phyloP scores from a whole-genome alignment of 306 rosid species.

The Begonia loranthoides region DNA sequence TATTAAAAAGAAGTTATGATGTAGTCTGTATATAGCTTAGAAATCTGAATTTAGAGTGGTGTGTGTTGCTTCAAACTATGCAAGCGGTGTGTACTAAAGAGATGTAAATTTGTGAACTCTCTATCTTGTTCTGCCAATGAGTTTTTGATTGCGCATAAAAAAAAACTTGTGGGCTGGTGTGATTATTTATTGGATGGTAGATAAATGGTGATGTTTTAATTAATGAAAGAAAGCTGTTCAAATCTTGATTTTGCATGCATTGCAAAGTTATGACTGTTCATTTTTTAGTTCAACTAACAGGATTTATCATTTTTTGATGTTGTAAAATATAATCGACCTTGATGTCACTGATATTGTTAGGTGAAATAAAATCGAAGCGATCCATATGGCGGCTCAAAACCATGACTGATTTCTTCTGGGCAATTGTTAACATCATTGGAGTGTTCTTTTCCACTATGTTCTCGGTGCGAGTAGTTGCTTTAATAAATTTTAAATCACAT shows the following conservation, averaged over 20 bases:
- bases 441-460: slow-evolving; percentile 82
- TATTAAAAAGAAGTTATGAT: too few species aligned
- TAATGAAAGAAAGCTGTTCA: not conserved
- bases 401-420: slow-evolving; percentile 75
- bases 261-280: not conserved
- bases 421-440: slow-evolving; percentile 55
- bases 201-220: not conserved
- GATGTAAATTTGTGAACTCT: too few species aligned
- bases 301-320: not conserved
- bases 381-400: slow-evolving; percentile 76
- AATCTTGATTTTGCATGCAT: not conserved
- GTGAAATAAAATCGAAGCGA: slow-evolving; percentile 68
- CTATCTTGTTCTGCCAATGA: too few species aligned
- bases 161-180: too few species aligned
- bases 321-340: slow-evolving; percentile 1
- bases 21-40: too few species aligned
- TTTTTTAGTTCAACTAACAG: not conserved
- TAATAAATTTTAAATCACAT: too few species aligned
- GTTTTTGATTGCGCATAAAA: too few species aligned
- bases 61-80: too few species aligned
- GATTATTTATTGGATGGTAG: too few species aligned
- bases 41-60: too few species aligned
- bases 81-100: too few species aligned
- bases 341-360: slow-evolving; percentile 21
- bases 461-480: slow-evolving; percentile 37